These are phyloP conservation scores for Pelargonium hybrid DNA, from an alignment of 441 rosid species.

Conservation along the genomic window DNA sequence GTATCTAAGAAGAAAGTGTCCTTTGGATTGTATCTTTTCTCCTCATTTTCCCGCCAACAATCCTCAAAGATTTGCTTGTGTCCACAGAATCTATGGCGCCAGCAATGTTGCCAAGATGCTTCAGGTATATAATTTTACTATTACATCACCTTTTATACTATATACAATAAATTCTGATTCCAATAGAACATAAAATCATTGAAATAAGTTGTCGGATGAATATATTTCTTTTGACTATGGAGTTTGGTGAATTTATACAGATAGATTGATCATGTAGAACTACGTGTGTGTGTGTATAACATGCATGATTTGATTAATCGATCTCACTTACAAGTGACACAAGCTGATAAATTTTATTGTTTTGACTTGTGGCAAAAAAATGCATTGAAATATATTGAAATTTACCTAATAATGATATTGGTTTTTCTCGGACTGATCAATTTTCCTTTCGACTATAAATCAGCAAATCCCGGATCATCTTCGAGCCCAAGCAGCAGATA, in stretches of 20 bases:
- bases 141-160: background rate
- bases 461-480: conserved; percentile 22
- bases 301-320: too few relatives aligned
- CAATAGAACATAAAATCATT: too few relatives aligned
- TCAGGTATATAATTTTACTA: conserved; percentile 18
- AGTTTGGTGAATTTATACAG: too few relatives aligned
- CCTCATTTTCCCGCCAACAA: conserved; percentile 28
- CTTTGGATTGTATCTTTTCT: conserved; percentile 25
- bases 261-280: too few relatives aligned
- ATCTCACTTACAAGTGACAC: too few relatives aligned
- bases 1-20: conserved; percentile 27
- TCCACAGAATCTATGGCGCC: conserved; percentile 31
- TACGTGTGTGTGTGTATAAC: too few relatives aligned
- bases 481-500: conserved; percentile 25
- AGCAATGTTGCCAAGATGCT: conserved; percentile 26
- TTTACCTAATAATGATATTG: too few relatives aligned
- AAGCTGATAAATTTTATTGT: too few relatives aligned
- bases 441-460: background rate
- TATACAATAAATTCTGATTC: background rate
- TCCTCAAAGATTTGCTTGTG: conserved; percentile 30
- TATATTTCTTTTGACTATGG: too few relatives aligned
- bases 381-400: too few relatives aligned
- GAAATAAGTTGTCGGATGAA: too few relatives aligned
- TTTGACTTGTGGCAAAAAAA: too few relatives aligned
- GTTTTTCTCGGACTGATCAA: background rate